These are phyloP conservation scores for Dendrostoma leiphaemia DNA, from an alignment of 2,329 filamentous ascomycete genomes.

Conservation along the genomic window DNA sequence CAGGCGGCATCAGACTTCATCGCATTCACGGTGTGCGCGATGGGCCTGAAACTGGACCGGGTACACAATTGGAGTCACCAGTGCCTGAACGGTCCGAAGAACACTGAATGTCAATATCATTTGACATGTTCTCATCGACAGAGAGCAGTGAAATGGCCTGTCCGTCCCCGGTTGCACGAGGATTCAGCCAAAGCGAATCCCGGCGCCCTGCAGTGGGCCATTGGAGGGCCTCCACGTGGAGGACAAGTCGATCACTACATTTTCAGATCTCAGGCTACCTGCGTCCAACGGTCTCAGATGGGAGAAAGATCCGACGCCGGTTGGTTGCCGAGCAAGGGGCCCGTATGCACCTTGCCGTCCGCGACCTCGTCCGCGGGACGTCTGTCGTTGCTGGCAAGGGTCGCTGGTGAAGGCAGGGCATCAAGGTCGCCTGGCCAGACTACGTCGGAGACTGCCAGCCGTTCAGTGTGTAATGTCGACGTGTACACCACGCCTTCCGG, in stretches of 20 bases:
- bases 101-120: too few relatives aligned
- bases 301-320: constrained; percentile 6
- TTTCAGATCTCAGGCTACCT: constrained; percentile 14
- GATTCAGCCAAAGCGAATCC: not conserved
- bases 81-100: too few relatives aligned
- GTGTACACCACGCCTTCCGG: too few relatives aligned
- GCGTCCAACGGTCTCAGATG: constrained; percentile 14
- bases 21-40: not conserved
- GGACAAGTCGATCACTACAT: not conserved
- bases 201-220: not conserved
- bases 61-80: too few relatives aligned
- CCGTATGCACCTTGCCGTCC: constrained; percentile 4
- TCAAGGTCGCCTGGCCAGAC: not conserved
- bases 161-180: not conserved
- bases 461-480: not conserved
- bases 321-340: constrained; percentile 12
- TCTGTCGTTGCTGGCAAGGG: constrained; percentile 1
- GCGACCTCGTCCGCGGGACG: not conserved
- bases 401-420: not conserved
- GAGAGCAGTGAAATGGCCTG: not conserved
- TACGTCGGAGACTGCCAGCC: not conserved
- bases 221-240: not conserved
- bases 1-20: not conserved
- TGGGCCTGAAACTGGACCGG: too few relatives aligned
- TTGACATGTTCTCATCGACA: too few relatives aligned